Base-by-base conservation (phyloP, 345 rosid species). In the Capsella bursapastoris region DNA sequence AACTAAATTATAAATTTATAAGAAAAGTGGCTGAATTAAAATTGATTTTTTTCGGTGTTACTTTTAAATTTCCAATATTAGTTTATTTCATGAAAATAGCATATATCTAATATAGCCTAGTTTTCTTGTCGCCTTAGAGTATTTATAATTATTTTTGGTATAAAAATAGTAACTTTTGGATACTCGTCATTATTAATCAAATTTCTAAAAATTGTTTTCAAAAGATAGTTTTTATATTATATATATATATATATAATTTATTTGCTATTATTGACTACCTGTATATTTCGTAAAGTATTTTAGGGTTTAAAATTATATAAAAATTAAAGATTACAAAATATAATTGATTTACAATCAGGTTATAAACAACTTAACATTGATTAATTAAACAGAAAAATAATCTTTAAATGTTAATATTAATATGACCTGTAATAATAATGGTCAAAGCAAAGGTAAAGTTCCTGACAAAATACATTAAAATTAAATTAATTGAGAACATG, bases 401-500 rank as follows among this genome's bases (percentile, higher is more conserved):
- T 18, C 34, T 6, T 32, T 49, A 34, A 11, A 7, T 49, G 6
- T 38, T 48, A 47, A 37, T 45, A 0, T 40, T 47, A 34, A 3
- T 34, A 25, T 59, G 63, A 38, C 28, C 52, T 44, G 75, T 68
- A 61, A 61, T 22, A 22, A 15, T 68, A 31, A 14, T 68, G 57
- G 70, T 61, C 64, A 75, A 75, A 18, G 4, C 44, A 12, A 69
- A 52, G 34, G 64, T 68, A 61, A 47, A 10, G 43, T 43, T 44
- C n/a, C 75, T 69, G 75, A 63, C 51, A 53, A 68, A 52, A 66
- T 51, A 63, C n/a, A 10, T 45, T 32, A 41, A 10, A 75, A 51
- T 22, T 29, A 8, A 56, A 64, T 45, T 12, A 55, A 70, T 8
- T 28, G 25, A 13, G 9, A 63, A 14, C n/a, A 38, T 12, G 72